Conservation (phyloP, 2,329 filamentous ascomycete genomes). For the Stagonosporopsis vannaccii region DNA sequence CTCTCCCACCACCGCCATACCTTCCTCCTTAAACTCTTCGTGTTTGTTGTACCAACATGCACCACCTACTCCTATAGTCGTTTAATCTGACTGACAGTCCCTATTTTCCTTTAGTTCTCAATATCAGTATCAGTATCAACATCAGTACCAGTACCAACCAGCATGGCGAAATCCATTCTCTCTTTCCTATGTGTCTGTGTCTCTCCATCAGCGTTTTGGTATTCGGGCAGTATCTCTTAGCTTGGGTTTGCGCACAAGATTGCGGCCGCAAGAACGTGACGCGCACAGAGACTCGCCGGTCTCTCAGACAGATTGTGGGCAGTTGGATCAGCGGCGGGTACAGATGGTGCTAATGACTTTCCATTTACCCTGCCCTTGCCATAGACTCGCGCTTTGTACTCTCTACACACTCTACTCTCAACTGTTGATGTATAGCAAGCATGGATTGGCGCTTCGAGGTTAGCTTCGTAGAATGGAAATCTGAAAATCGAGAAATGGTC, state of each 20-base stretch:
- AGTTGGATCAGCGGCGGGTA: constrained; percentile 33
- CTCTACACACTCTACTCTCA: constrained; percentile 6
- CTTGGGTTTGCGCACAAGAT: constrained; percentile 37
- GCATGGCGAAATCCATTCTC: constrained; percentile 21
- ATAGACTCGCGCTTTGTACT: constrained; percentile 9
- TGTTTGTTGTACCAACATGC: constrained; percentile 17
- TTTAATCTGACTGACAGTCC: constrained; percentile 43
- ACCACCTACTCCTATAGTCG: constrained; percentile 21
- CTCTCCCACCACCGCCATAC: constrained; percentile 9
- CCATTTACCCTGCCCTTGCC: constrained; percentile 8
- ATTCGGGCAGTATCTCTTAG: constrained; percentile 33
- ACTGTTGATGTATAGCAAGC: constrained; percentile 20
- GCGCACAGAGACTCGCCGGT: not conserved
- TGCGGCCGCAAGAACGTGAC: constrained; percentile 3
- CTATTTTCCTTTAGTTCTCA: constrained; percentile 35
- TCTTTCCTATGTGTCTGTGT: constrained; percentile 42
- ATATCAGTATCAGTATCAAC: constrained; percentile 6
- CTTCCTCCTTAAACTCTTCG: constrained; percentile 19
- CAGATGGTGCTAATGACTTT: constrained; percentile 38
- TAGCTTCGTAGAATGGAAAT: constrained; percentile 18
- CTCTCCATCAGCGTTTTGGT: constrained; percentile 36
- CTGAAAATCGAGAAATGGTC: too few relatives aligned
- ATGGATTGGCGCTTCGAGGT: constrained; percentile 26
- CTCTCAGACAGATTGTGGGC: constrained; percentile 26
- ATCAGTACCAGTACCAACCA: constrained; percentile 8